A percentile compares a stretch with the other conserved stretches of the same genome.
These are phyloP conservation scores for Metschnikowia sp. DNA, from an alignment of 805 yeast species.

Conservation along the genomic window DNA sequence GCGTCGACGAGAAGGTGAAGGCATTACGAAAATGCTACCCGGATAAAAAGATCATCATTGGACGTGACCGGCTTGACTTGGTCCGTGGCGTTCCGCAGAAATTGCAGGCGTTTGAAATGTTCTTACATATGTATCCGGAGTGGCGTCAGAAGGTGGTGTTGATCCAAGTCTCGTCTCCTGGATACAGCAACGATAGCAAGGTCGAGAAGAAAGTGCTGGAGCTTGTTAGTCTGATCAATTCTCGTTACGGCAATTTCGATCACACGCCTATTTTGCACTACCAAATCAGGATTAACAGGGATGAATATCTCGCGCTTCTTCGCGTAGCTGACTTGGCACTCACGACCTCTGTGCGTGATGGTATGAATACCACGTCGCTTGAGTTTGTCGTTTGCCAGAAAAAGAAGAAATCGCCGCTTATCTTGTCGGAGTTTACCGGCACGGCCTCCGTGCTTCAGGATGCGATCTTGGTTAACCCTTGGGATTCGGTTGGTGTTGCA, in stretches of 20 bases:
- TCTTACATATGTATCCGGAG: slow-evolving; percentile 86
- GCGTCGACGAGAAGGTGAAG: slow-evolving; percentile 58
- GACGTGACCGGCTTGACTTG: slow-evolving; percentile 87
- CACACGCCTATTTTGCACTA: slow-evolving; percentile 89
- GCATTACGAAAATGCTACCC: slow-evolving; percentile 62
- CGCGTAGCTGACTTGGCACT: slow-evolving; percentile 88
- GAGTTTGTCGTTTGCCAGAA: slow-evolving; percentile 90
- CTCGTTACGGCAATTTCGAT: slow-evolving; percentile 77
- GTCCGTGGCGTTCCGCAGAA: slow-evolving; percentile 95
- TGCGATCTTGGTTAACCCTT: slow-evolving; percentile 87
- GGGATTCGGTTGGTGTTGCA: slow-evolving; percentile 95
- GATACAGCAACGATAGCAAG: slow-evolving; percentile 55
- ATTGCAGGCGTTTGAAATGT: slow-evolving; percentile 83
- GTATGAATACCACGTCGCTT: slow-evolving; percentile 92
- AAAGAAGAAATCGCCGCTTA: slow-evolving; percentile 67
- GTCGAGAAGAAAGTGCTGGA: slow-evolving; percentile 83
- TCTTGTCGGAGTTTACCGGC: slow-evolving; percentile 92
- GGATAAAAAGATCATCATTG: slow-evolving; percentile 77
- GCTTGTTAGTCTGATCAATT: slow-evolving; percentile 75
- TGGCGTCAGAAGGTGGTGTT: slow-evolving; percentile 85
- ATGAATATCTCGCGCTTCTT: slow-evolving; percentile 83
- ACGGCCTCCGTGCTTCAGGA: slow-evolving; percentile 67
- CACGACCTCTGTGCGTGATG: slow-evolving; percentile 89
- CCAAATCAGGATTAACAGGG: slow-evolving; percentile 82
- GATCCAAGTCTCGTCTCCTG: slow-evolving; percentile 89